phyloP scores from a whole-genome alignment of 805 yeast genomes.

The Peterozyma toletana region DNA sequence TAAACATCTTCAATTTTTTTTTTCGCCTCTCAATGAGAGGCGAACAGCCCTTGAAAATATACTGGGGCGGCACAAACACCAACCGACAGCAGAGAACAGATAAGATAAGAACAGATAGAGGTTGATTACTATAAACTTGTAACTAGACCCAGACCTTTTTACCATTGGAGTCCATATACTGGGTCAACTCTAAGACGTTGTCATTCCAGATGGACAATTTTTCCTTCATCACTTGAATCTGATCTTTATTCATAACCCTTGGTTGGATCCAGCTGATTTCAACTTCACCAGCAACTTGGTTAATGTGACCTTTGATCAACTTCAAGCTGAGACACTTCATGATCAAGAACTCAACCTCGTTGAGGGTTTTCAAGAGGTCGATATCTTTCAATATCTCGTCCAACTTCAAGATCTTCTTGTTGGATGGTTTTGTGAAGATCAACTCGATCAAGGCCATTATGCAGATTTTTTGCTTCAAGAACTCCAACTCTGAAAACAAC shows the following conservation, averaged over 20 bases:
- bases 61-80: too few species aligned
- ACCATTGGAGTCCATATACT: conserved; percentile 54
- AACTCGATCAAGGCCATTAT: conserved; percentile 87
- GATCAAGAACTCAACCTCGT: conserved; percentile 83
- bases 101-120: too few species aligned
- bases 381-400: conserved; percentile 62
- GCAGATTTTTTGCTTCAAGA: conserved; percentile 84
- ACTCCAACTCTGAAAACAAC: conserved; percentile 35
- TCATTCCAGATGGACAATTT: conserved; percentile 74
- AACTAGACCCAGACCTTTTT: conserved; percentile 52
- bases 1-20: too few species aligned
- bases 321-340: conserved; percentile 87
- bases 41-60: too few species aligned
- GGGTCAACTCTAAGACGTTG: conserved; percentile 60
- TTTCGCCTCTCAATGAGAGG: too few species aligned
- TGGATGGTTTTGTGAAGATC: conserved; percentile 69
- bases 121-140: too few species aligned
- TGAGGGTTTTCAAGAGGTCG: conserved; percentile 49
- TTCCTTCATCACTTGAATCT: conserved; percentile 67
- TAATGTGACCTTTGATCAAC: conserved; percentile 81
- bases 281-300: conserved; percentile 74
- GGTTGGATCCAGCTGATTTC: conserved; percentile 95
- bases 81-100: too few species aligned
- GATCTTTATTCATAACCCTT: conserved; percentile 76
- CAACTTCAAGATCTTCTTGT: conserved; percentile 68